Base-by-base conservation (phyloP, 2,329 filamentous ascomycete genomes). In the Aureobasidium subglaciale region DNA sequence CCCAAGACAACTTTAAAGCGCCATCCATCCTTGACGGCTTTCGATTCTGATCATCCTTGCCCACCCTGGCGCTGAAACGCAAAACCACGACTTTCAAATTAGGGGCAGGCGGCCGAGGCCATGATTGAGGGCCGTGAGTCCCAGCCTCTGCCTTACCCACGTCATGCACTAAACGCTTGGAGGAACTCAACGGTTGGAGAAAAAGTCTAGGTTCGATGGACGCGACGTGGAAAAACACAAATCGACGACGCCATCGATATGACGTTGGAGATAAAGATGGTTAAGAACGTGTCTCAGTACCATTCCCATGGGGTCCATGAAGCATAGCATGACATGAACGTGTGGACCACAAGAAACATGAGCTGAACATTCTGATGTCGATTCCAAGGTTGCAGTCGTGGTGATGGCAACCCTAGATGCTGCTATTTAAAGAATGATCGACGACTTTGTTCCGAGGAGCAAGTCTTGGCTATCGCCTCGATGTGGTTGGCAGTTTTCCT, bases 361-460 rank as follows among this genome's bases (percentile, higher is more conserved):
- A 35, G 32, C 8, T 16, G 34, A 24, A 18, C 4, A n/a, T 2
- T 27, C 8, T 40, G n/a, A 7, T 18, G 46, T 15, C 6, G 6
- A 29, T 9, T 8, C n/a, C 18, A 6, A 20, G 20, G 30, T 35
- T 22, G 18, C 20, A 24, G 34, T 29, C 43, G 32, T 27, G 29
- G 45, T 49, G 45, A 37, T 37, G 43, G 11, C 18, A 25, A 18
- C 45, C 5, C 22, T 40, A n/a, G n/a, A 35, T n/a, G 2, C 24
- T 34, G 35, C 35, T 52, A 52, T 52, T 24, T 52, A 40, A 41
- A 52, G 48, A 30, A 52, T 24, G 48, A 52, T 52, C 48, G 35
- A 40, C 48, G 4, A 2, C 5, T 16, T n/a, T 27, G 4, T 22
- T 18, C 48, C 48, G 48, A 52, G 48, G 48, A 41, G 35, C 11